Percentiles rank a stretch among this genome's conserved stretches.
Evolutionary conservation across 2,329 filamentous ascomycete species (phyloP).

Genomic region (Pseudogymnoascus pannorum): DNA sequence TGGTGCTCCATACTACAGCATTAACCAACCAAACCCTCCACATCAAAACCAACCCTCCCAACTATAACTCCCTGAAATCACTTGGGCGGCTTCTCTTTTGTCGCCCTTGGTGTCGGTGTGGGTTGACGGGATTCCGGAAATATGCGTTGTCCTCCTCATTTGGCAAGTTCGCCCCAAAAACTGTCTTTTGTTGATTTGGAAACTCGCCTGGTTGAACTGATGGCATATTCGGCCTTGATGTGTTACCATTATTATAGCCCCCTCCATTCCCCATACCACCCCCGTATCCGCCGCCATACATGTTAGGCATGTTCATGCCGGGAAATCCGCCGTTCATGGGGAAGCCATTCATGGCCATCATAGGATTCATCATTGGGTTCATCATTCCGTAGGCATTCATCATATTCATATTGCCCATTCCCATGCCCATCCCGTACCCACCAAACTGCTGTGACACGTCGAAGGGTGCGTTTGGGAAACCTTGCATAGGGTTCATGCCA

Average conservation of each 20-base stretch:
- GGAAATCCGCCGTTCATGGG: conserved; percentile 27
- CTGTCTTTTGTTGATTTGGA: conserved; percentile 47
- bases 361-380: conserved; percentile 27
- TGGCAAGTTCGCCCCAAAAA: conserved; percentile 43
- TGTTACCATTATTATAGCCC: conserved; percentile 19
- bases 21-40: not conserved
- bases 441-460: conserved; percentile 23
- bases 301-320: conserved; percentile 25
- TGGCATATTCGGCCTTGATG: conserved; percentile 17
- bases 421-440: conserved; percentile 32
- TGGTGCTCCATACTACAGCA: conserved; percentile 4
- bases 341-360: conserved; percentile 33
- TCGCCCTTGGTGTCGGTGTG: conserved; percentile 78
- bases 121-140: conserved; percentile 92
- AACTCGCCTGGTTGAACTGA: conserved; percentile 32
- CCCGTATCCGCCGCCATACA: conserved; percentile 26
- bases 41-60: not conserved
- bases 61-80: conserved; percentile 76
- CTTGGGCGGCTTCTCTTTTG: conserved; percentile 74
- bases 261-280: conserved; percentile 27
- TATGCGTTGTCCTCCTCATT: conserved; percentile 82
- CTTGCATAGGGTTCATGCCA: conserved; percentile 34
- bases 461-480: conserved; percentile 26
- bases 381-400: conserved; percentile 26
- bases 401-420: conserved; percentile 22